Base-by-base conservation (phyloP, 495 filamentous ascomycete species). In the Pseudomonodictys pantanalensis region DNA sequence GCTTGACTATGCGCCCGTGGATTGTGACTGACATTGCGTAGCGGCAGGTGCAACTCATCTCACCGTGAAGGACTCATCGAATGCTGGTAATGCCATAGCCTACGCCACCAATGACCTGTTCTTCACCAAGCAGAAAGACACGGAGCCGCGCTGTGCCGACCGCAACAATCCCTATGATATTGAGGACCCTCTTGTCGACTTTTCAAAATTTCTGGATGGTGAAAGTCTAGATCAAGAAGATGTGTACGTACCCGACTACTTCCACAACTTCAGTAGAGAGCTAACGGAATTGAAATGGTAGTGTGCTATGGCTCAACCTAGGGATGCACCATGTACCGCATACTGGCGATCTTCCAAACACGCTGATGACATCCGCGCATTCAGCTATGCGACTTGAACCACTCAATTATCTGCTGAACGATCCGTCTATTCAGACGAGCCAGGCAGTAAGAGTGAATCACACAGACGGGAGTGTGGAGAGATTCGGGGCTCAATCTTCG, bases 241-340 rank as follows among this genome's bases (percentile, higher is more conserved):
- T 62, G 52, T 86, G 43, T 45, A 38, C 5, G 54, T 58, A 7
- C n/a, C 11, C 69, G 29, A 35, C 18, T 23, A 22, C 10, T 18
- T 35, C 48, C 24, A 18, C 25, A 24, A n/a, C 17, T 20, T 25
- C 48, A 52, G 38, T 56, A 63, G 42, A 43, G 6, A 17, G 8
- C 1, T 38, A 1, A 17, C 28, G n/a, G 49, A 38, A 11, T 26
- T 38, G 9, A 15, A 24, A 25, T n/a, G n/a, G n/a, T 48, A 54
- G 51, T 5, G 77, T 80, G 35, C 41, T 80, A n/a, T 79, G 75
- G 69, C 74, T 82, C 62, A 81, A 82, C 60, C 68, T 85, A 7
- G 81, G 81, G 17, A 82, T 79, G 72, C 80, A 84, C 62, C 82
- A 83, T 62, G 66, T 83, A 20, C 81, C 82, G 15, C 76, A 82